Conservation (phyloP, 1,284 basidiomycete genomes). For the Apiotrichum laibachii region DNA sequence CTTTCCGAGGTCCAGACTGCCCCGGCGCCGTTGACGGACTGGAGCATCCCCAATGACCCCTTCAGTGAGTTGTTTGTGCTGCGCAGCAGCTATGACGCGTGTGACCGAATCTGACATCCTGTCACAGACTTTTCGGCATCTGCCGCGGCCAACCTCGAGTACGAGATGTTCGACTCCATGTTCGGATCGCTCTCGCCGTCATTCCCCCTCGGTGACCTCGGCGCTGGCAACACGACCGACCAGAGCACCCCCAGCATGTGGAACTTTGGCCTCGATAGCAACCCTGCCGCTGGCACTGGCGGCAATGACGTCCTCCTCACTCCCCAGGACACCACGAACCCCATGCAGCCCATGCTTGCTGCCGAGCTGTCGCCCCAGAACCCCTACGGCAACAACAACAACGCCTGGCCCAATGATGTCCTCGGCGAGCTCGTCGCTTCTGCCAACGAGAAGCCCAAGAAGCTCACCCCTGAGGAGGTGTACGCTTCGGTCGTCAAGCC, state of each 20-base stretch:
- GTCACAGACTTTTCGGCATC: slow-evolving; percentile 19
- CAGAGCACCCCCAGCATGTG: slow-evolving; percentile 19
- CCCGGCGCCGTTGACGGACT: slow-evolving; percentile 13
- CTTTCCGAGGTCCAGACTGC: slow-evolving; percentile 18
- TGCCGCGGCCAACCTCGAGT: slow-evolving; percentile 31
- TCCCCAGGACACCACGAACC: slow-evolving; percentile 7
- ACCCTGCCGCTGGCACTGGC: not conserved
- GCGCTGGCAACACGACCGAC: slow-evolving; percentile 16
- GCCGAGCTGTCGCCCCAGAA: slow-evolving; percentile 9
- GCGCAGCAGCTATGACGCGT: no score
- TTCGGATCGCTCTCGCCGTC: slow-evolving; percentile 42
- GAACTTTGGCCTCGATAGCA: slow-evolving; percentile 21
- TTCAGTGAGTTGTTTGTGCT: slow-evolving; percentile 17
- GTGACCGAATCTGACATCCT: not conserved
- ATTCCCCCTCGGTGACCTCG: slow-evolving; percentile 28
- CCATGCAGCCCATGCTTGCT: slow-evolving; percentile 8
- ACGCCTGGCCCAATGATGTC: slow-evolving; percentile 2
- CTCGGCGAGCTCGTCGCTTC: slow-evolving; percentile 1
- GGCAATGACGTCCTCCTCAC: slow-evolving; percentile 8
- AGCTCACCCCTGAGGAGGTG: slow-evolving; percentile 22
- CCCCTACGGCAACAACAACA: slow-evolving; percentile 9
- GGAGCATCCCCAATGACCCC: slow-evolving; percentile 18
- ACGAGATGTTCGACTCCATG: slow-evolving; percentile 48
- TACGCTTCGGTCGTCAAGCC: slow-evolving; percentile 23
- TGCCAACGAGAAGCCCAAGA: slow-evolving; percentile 9